A percentile compares a stretch with the other conserved stretches of the same genome.
Conservation (phyloP, 2,329 filamentous ascomycete genomes). For the Aspergillus melleus region DNA sequence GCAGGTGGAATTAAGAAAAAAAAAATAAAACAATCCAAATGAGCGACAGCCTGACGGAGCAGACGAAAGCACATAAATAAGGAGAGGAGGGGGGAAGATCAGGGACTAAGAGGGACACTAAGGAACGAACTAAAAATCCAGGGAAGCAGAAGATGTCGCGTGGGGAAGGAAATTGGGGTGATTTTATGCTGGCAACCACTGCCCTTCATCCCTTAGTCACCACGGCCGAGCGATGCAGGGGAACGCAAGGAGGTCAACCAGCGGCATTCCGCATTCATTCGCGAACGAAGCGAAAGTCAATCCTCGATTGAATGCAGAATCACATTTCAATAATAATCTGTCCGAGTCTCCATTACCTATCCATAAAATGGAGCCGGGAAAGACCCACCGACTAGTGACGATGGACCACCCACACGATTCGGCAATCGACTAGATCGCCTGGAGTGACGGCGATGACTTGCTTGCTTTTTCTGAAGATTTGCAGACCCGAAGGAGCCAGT, state of each 20-base stretch:
- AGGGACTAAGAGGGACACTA: not conserved
- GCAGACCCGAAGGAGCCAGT: not conserved
- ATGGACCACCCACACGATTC: not conserved
- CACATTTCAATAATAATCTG: not conserved
- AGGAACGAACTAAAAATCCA: not conserved
- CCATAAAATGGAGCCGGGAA: not conserved
- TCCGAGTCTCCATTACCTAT: too few relatives aligned
- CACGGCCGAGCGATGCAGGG: not conserved
- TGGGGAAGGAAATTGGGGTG: not conserved
- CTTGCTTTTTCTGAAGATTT: not conserved
- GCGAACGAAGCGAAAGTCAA: not conserved
- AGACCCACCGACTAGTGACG: not conserved
- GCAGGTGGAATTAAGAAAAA: not conserved
- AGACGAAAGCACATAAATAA: constrained; percentile 12
- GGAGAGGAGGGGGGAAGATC: not conserved
- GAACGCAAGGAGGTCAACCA: not conserved
- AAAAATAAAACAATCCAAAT: constrained; percentile 5
- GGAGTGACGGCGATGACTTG: not conserved
- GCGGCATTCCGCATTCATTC: not conserved
- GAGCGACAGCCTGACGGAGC: constrained; percentile 12
- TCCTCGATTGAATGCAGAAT: not conserved
- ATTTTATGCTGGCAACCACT: not conserved
- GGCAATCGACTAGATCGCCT: not conserved
- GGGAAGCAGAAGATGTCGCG: not conserved
- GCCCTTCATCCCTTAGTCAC: not conserved